Base-by-base conservation (phyloP, 441 rosid species). In the Pelargonium citronellum region DNA sequence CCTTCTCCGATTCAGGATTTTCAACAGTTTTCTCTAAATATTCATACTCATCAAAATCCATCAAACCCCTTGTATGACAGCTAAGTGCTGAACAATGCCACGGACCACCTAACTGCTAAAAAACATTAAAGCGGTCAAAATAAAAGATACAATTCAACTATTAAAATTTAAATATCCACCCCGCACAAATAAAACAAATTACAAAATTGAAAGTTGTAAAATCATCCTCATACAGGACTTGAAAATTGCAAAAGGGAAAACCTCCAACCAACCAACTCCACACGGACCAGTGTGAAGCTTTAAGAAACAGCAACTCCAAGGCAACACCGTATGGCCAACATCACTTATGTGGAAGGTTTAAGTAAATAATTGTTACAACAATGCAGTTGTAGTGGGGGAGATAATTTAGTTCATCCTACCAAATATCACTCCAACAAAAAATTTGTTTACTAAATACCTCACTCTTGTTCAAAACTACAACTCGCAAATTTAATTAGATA, bases 31-130 rank as follows among this genome's bases (percentile, higher is more conserved):
- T 89, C 88, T 92, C 98, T 77, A 92, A 75, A 83, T 95, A 95
- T 46, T 95, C 98, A 65, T 92, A 92, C 86, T 91, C 99, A 78
- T 95, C 99, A 73, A 92, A 95, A 70, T 95, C 99, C 98, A 93
- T 91, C 47, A 34, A 60, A 20, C 7, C 62, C 62, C 12, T 55
- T 55, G 11, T 16, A 8, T 55, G 22, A 16, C 17, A 55, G 19
- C 11, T 17, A 55, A 16, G 24, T 16, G 17, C 62, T 55, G 24
- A 55, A 17, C 20, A 55, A 55, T 17, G 2, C 19, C 62, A 55
- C 7, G 20, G 6, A 53, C 60, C 20, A 7, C 16, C 62, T 55
- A 16, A 17, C 62, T 16, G 62, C 62, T 16, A 22, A 20, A 17
- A 17, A 55, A 55, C 10, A 55, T 16, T 17, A 0, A 55, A 55